Conservation (phyloP, 2,329 filamentous ascomycete genomes). For the Venturia aucupariae region DNA sequence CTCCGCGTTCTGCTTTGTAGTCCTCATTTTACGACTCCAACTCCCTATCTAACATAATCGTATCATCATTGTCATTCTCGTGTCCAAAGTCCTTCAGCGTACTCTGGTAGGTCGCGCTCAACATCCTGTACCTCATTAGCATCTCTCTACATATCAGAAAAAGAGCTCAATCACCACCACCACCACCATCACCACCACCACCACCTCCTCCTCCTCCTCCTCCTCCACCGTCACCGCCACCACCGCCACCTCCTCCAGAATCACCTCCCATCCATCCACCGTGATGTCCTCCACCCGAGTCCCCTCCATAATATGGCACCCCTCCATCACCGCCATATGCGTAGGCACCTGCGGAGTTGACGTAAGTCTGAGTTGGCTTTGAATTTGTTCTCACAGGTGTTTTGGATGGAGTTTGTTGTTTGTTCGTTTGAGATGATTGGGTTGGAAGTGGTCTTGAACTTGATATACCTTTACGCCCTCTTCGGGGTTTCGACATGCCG, state of each 20-base stretch:
- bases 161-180: too few species aligned
- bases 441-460: not conserved
- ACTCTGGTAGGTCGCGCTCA: not conserved
- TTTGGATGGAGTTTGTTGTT: not conserved
- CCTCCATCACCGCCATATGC: not conserved
- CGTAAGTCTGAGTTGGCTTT: not conserved
- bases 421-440: not conserved
- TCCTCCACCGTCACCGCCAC: not conserved
- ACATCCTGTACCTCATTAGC: not conserved
- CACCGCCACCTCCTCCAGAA: not conserved
- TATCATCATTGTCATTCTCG: not conserved
- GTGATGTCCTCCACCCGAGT: not conserved
- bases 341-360: not conserved
- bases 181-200: not conserved
- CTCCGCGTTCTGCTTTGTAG: not conserved
- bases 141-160: not conserved
- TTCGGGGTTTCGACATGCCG: not conserved
- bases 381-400: not conserved
- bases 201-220: not conserved
- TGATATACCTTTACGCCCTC: not conserved
- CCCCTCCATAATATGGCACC: not conserved
- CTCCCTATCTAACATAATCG: not conserved
- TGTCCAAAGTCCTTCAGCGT: not conserved
- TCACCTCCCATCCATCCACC: not conserved
- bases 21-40: not conserved